These are phyloP conservation scores for Jatropha podagrica DNA, from an alignment of 441 rosid species.

Conservation along the genomic window DNA sequence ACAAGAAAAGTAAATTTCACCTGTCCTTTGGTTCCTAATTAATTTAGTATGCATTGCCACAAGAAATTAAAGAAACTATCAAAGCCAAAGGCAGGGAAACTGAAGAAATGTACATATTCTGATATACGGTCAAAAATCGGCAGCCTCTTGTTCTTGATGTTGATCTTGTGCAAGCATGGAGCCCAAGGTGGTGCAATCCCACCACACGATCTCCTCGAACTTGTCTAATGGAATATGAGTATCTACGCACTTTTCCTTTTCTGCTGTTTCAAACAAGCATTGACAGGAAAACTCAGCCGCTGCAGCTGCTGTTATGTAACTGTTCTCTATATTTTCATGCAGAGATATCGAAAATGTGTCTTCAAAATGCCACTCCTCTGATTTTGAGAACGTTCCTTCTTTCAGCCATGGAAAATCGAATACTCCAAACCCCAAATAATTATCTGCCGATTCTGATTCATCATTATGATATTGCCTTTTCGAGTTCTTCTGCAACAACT, in stretches of 20 bases:
- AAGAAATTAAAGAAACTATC: too few species aligned
- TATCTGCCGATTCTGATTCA: conserved; percentile 18
- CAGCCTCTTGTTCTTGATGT: too few species aligned
- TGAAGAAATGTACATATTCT: too few species aligned
- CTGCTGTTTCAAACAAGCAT: conserved; percentile 21
- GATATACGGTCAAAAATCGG: not conserved
- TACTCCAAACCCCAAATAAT: conserved; percentile 36
- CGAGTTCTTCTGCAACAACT: conserved; percentile 16
- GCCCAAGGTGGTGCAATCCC: conserved; percentile 31
- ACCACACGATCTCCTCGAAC: conserved; percentile 39
- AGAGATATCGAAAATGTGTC: conserved; percentile 35
- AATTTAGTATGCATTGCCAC: not conserved
- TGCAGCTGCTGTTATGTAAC: conserved; percentile 11
- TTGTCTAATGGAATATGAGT: conserved; percentile 17
- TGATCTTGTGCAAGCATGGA: too few species aligned
- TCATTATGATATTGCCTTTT: conserved; percentile 11
- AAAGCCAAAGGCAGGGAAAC: too few species aligned
- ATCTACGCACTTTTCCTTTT: not conserved
- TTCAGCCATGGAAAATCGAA: conserved; percentile 76
- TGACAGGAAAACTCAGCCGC: conserved; percentile 25
- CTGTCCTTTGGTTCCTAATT: not conserved
- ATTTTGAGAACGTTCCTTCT: conserved; percentile 51
- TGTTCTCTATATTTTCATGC: not conserved
- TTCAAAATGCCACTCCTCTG: conserved; percentile 51
- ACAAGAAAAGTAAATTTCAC: not conserved